phyloP scores from a whole-genome alignment of 2,329 filamentous ascomycete species.

The Aspergillus fijiensis region DNA sequence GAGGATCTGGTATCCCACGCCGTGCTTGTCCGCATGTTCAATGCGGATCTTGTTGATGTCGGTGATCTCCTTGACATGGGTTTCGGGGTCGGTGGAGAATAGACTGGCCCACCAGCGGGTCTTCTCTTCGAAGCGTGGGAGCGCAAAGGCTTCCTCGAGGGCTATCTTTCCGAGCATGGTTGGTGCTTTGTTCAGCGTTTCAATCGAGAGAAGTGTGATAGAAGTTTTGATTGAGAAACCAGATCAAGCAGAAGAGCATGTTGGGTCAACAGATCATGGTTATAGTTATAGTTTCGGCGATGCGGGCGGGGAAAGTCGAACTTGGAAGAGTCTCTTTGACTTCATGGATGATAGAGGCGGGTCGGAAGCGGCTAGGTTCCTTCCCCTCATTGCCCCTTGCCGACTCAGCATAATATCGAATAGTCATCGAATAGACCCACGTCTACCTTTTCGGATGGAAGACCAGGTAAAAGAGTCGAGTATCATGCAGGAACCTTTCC shows the following conservation, averaged over 20 bases:
- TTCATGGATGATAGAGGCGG: not conserved
- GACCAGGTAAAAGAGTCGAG: not conserved
- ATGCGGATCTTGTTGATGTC: slow-evolving; percentile 47
- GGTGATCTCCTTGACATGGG: slow-evolving; percentile 58
- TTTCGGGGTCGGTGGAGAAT: slow-evolving; percentile 60
- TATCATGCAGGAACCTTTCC: not conserved
- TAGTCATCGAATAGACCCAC: not conserved
- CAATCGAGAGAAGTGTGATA: too few relatives aligned
- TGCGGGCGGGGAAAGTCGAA: too few relatives aligned
- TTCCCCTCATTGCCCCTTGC: slow-evolving; percentile 4
- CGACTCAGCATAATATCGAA: not conserved
- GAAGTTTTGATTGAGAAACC: too few relatives aligned
- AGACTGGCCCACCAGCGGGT: slow-evolving; percentile 62
- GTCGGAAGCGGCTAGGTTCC: slow-evolving; percentile 8
- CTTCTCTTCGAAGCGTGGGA: slow-evolving; percentile 59
- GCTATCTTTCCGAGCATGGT: slow-evolving; percentile 61
- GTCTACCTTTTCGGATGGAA: not conserved
- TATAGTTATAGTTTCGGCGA: too few relatives aligned
- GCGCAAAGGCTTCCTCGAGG: slow-evolving; percentile 62
- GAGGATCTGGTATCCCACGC: slow-evolving; percentile 50
- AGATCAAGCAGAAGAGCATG: not conserved
- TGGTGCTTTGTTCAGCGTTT: not conserved
- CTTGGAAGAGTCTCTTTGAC: too few relatives aligned
- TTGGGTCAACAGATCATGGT: not conserved
- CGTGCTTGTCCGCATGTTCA: slow-evolving; percentile 46